phyloP scores from a whole-genome alignment of 345 rosid species.

The Diplotaxis tenuifolia region DNA sequence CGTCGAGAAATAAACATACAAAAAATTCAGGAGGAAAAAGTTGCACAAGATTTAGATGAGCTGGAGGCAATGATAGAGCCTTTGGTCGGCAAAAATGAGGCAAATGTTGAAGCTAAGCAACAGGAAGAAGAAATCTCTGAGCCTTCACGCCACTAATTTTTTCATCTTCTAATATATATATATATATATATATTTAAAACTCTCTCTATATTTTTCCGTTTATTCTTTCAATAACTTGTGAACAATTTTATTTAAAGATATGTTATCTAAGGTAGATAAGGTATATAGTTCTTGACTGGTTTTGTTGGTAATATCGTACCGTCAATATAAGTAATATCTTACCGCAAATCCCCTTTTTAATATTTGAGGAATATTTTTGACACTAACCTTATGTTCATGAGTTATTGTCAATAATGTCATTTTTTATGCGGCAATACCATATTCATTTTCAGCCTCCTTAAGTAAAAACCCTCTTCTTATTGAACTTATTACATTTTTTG shows the following conservation, averaged over 20 bases:
- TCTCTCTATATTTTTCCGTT: neutral
- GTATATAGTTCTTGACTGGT: neutral
- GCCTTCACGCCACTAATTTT: constrained; percentile 25
- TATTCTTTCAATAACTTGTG: constrained; percentile 14
- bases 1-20: neutral
- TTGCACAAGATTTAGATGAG: constrained; percentile 51
- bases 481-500: too few relatives aligned
- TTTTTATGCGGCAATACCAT: too few relatives aligned
- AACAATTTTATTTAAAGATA: neutral
- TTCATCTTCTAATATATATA: constrained; percentile 4
- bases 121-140: constrained; percentile 17
- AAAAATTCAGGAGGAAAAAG: constrained; percentile 46
- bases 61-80: constrained; percentile 62
- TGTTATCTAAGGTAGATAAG: neutral
- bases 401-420: too few relatives aligned
- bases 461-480: too few relatives aligned
- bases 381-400: too few relatives aligned
- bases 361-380: too few relatives aligned
- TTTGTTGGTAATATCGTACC: neutral
- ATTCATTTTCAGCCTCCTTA: too few relatives aligned
- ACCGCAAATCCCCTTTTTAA: too few relatives aligned
- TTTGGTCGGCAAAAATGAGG: constrained; percentile 35
- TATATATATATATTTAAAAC: neutral
- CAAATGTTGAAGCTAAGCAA: constrained; percentile 27
- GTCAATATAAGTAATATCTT: neutral